Base-by-base conservation (phyloP, 805 yeast species). In the Barnettozyma vustinii region DNA sequence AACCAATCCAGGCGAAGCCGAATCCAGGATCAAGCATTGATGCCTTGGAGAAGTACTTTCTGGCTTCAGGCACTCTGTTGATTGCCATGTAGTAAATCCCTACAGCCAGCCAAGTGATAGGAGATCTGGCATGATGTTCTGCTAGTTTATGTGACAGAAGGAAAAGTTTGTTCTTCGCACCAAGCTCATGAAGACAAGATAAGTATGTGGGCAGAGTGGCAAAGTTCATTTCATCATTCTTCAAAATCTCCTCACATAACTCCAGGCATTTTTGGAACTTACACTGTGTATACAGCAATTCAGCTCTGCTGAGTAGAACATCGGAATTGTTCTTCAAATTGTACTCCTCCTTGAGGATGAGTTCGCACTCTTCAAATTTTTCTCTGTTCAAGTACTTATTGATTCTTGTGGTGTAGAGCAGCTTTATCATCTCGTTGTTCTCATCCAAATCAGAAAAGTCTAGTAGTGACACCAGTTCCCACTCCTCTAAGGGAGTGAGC, bases 1-100 rank as follows among this genome's bases (percentile, higher is more conserved):
- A 94, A 2, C 97, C 99, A 32, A 94, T 82, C 99, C 99, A 94
- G 1, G 98, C 96, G 46, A 87, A 92, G 0, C 94, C 95, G 69
- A 87, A 90, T 56, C 83, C 87, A 3, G 99, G 95, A 59, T 89
- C 85, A 52, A 91, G 66, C 56, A 90, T 74, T 1, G 97, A 88
- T 0, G 97, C 91, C 63, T 88, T 90, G 37, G 94, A 84, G 67
- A 90, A 94, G 61, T 79, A 89, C 54, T 85, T 78, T 51, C 99
- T 73, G 0, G 98, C 96, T 55, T 91, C 97, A 6, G 81, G 65
- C 12, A 87, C 73, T 62, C 84, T 84, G 51, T 76, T 76, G 5
- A 84, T 81, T 5, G 90, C 74, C 54, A 92, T 71, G 63, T 94
- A 94, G 67, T 94, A 92, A 2, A 88, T 81, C 3, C 96, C 99